Conservation (phyloP, 768 basidiomycete genomes). For the Rhodotorula diobovata region DNA sequence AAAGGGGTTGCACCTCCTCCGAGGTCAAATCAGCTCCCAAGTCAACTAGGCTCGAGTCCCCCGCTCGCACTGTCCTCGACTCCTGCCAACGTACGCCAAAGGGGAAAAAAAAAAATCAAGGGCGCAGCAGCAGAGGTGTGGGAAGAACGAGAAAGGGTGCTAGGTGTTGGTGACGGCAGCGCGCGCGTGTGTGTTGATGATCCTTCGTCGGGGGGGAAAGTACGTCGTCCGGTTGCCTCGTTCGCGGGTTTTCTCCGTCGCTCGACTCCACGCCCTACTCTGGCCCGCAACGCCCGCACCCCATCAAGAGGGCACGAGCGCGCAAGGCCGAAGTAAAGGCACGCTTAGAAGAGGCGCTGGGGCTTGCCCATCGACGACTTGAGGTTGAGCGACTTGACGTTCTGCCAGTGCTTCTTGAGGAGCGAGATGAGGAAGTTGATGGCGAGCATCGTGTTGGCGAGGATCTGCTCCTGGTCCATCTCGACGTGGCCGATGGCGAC, state of each 20-base stretch:
- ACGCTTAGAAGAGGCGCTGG: constrained; percentile 22
- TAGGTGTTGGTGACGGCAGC: constrained; percentile 24
- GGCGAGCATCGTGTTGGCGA: constrained; percentile 96
- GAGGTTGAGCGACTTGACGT: constrained; percentile 96
- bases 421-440: constrained; percentile 99
- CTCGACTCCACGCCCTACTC: background rate
- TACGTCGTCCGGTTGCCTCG: no score
- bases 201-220: background rate
- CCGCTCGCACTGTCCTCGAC: no score
- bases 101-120: no score
- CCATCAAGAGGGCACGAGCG: background rate
- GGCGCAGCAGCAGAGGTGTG: no score
- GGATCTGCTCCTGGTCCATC: constrained; percentile 95
- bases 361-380: constrained; percentile 97
- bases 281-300: background rate
- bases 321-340: background rate
- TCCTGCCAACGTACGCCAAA: no score
- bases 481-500: constrained; percentile 96
- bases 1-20: background rate
- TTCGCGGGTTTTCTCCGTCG: background rate
- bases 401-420: constrained; percentile 97
- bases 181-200: constrained; percentile 10
- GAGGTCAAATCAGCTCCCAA: constrained; percentile 13
- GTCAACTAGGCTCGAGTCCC: background rate
- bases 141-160: background rate